Conservation (phyloP, 1,284 basidiomycete genomes). For the Peniophora sp. region DNA sequence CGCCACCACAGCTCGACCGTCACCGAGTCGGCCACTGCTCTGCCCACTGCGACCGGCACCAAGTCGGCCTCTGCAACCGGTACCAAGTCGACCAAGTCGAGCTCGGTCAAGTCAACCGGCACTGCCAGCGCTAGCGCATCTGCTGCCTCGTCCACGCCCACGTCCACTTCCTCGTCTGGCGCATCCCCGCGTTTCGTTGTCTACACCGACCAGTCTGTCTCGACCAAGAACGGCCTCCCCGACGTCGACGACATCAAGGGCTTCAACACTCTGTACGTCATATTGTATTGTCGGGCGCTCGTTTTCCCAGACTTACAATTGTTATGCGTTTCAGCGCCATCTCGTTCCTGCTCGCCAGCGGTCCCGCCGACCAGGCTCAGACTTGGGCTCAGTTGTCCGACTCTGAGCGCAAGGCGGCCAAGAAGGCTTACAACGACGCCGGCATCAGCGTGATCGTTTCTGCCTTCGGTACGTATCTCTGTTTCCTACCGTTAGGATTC, state of each 20-base stretch:
- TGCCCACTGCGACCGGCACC: neutral
- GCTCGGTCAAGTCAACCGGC: neutral
- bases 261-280: neutral
- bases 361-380: constrained; percentile 41
- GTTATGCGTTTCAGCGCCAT: constrained; percentile 18
- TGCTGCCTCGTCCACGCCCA: neutral
- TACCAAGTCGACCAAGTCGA: neutral
- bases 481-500: too few species aligned
- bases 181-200: constrained; percentile 14
- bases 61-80: neutral
- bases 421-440: constrained; percentile 43
- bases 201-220: constrained; percentile 37
- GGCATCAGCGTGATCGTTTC: constrained; percentile 53
- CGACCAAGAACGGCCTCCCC: constrained; percentile 37
- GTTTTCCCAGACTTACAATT: neutral
- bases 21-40: neutral
- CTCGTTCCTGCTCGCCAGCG: constrained; percentile 40
- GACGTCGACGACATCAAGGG: constrained; percentile 26
- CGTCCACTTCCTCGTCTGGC: neutral
- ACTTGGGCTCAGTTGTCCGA: constrained; percentile 34
- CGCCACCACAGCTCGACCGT: neutral
- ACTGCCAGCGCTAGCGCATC: neutral
- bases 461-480: constrained; percentile 32
- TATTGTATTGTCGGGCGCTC: neutral
- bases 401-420: constrained; percentile 31